Base-by-base conservation (phyloP, 805 yeast species). In the Nakazawaea wyomingensis region DNA sequence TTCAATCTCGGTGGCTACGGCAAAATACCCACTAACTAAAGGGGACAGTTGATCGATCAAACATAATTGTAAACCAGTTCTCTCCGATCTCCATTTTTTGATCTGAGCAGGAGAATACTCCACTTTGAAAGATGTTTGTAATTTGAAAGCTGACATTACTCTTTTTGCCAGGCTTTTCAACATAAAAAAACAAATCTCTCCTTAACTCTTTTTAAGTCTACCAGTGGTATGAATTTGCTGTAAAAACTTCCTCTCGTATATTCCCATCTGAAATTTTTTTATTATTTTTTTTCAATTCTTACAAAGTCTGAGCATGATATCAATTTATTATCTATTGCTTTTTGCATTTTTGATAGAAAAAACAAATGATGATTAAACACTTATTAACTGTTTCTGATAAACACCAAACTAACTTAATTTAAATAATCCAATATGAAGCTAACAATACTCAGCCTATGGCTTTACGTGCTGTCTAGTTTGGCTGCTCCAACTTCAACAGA, bases 1-100 rank as follows among this genome's bases (percentile, higher is more conserved):
- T 18, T 72, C 67, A 40, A 87, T 86, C 60, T 93, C 98, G 1
- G 98, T 89, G 14, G 96, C 96, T 3, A 93, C 96, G 1, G 96
- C 95, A 61, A 93, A 88, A 57, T 84, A 85, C n/a, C 98, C 99
- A 55, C 82, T 81, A 3, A 93, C 89, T 26, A 88, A 72, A 2
- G 98, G 97, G 2, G 95, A 81, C 21, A 88, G 82, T 55, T 84
- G 85, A 55, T 81, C 73, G 30, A 93, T 70, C 48, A 86, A 74
- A 10, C 85, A 83, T 19, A 89, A 62, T 60, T 86, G 95, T 26
- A 91, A 73, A 0, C 96, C 96, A 0, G 97, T 87, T 43, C 90
- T 69, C 17, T 64, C 53, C 0, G 97, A 88, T 33, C 71, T 66
- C 89, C 95, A 90, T 58, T 85, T 86, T 41, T 80, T 77, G 48